Evolutionary conservation across 176 grass and related monocot species (phyloP).

Genomic region (Oryza australiensis): DNA sequence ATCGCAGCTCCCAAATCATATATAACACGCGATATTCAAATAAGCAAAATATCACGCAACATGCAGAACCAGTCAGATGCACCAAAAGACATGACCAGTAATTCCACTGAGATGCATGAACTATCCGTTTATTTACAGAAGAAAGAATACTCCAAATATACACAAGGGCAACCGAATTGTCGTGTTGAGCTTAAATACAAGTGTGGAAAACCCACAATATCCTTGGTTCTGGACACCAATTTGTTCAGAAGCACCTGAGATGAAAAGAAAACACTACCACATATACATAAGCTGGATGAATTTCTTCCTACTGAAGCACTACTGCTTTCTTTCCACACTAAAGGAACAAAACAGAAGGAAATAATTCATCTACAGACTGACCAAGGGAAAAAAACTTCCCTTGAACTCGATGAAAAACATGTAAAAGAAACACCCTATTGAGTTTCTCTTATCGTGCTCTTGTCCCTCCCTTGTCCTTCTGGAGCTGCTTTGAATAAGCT

Average conservation of each 20-base stretch:
- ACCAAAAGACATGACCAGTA: not conserved
- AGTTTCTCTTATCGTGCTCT: constrained; percentile 11
- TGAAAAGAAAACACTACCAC: constrained; percentile 24
- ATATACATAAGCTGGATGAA: constrained; percentile 44
- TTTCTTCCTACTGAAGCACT: constrained; percentile 16
- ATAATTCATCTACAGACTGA: constrained; percentile 16
- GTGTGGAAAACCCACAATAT: not conserved
- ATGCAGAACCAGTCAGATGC: too few relatives aligned
- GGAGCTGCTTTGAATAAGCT: constrained; percentile 53
- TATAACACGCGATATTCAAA: too few relatives aligned
- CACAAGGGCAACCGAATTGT: constrained; percentile 18
- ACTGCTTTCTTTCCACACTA: not conserved
- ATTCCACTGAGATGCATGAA: not conserved
- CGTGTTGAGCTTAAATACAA: constrained; percentile 16
- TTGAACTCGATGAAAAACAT: constrained; percentile 1
- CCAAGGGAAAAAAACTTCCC: not conserved
- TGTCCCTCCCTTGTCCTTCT: constrained; percentile 36
- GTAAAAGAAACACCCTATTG: not conserved
- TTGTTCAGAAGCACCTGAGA: constrained; percentile 26
- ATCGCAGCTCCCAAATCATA: too few relatives aligned
- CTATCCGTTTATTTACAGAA: not conserved
- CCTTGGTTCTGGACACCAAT: not conserved
- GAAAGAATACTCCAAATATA: constrained; percentile 19
- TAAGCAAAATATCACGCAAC: too few relatives aligned
- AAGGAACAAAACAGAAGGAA: not conserved